These are phyloP conservation scores for Tricholoma hemisulphureum DNA, from an alignment of 768 basidiomycete species.

Conservation along the genomic window DNA sequence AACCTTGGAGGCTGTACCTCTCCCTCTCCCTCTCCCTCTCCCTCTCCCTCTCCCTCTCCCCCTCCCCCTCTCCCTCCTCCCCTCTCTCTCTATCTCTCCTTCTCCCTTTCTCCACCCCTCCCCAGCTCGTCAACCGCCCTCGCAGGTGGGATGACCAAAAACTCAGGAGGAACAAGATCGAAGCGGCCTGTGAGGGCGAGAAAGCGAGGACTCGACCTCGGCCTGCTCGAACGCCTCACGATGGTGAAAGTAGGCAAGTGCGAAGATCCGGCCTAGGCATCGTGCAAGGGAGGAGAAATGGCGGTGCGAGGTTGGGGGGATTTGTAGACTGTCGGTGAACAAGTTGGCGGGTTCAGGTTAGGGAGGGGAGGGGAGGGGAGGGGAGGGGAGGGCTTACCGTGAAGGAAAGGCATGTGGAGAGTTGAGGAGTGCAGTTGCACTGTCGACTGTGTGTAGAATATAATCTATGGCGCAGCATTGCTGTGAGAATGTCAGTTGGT, in stretches of 20 bases:
- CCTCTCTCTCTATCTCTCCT: too few species aligned
- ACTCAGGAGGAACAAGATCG: constrained; percentile 79
- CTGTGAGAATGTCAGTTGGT: constrained; percentile 30
- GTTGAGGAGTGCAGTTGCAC: too few species aligned
- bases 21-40: constrained; percentile 8
- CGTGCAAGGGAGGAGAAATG: constrained; percentile 87
- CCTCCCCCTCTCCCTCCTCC: too few species aligned
- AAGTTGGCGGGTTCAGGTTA: constrained; percentile 51
- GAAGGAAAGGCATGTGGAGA: too few species aligned
- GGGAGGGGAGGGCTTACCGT: too few species aligned
- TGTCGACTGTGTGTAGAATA: constrained; percentile 89
- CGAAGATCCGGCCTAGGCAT: constrained; percentile 90
- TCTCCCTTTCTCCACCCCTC: constrained; percentile 16
- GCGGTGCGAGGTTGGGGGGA: too few species aligned
- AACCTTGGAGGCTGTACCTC: constrained; percentile 39
- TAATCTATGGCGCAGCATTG: constrained; percentile 99
- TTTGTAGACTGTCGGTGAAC: too few species aligned
- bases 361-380: constrained; percentile 2
- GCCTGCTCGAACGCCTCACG: constrained; percentile 88
- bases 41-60: constrained; percentile 13
- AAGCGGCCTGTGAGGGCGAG: constrained; percentile 77
- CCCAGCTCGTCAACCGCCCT: constrained; percentile 24
- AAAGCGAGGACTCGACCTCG: constrained; percentile 90
- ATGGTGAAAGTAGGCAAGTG: constrained; percentile 95
- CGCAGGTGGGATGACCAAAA: too few species aligned